These are phyloP conservation scores for Metschnikowia henanensis DNA, from an alignment of 805 yeast species.

Conservation along the genomic window DNA sequence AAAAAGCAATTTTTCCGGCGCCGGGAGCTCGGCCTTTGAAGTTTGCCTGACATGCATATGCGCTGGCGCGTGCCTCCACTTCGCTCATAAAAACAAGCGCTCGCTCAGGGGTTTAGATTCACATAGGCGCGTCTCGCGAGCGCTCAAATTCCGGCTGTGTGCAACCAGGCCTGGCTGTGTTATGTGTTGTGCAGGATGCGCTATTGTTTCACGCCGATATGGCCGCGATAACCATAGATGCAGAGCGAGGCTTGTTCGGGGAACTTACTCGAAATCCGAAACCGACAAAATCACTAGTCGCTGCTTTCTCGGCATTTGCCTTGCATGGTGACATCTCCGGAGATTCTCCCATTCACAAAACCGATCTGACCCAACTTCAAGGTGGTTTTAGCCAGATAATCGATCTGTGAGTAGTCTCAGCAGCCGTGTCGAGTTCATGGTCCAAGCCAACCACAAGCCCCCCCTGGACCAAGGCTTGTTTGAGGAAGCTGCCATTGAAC, in stretches of 20 bases:
- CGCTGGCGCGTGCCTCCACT: background rate
- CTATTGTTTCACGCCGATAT: background rate
- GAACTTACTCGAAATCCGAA: background rate
- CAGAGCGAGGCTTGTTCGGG: background rate
- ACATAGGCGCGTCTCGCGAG: background rate
- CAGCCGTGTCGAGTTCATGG: too few relatives aligned
- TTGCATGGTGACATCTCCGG: too few relatives aligned
- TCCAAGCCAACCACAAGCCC: too few relatives aligned
- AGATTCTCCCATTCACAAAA: too few relatives aligned
- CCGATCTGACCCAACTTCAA: too few relatives aligned
- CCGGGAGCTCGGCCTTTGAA: too few relatives aligned
- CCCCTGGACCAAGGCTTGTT: background rate
- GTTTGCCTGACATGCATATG: too few relatives aligned
- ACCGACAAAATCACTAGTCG: too few relatives aligned
- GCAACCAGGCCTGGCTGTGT: background rate
- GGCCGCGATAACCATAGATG: background rate
- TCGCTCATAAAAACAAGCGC: background rate
- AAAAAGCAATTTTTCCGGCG: too few relatives aligned
- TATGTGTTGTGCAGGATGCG: background rate
- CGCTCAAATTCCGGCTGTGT: conserved; percentile 4
- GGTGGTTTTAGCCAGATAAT: too few relatives aligned
- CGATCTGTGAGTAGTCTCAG: too few relatives aligned
- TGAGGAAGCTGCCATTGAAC: background rate
- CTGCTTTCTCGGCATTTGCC: too few relatives aligned
- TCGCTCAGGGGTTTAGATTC: background rate